Evolutionary conservation across 768 basidiomycete genomes (phyloP).

Genomic region (Calocybe gangraenosa): DNA sequence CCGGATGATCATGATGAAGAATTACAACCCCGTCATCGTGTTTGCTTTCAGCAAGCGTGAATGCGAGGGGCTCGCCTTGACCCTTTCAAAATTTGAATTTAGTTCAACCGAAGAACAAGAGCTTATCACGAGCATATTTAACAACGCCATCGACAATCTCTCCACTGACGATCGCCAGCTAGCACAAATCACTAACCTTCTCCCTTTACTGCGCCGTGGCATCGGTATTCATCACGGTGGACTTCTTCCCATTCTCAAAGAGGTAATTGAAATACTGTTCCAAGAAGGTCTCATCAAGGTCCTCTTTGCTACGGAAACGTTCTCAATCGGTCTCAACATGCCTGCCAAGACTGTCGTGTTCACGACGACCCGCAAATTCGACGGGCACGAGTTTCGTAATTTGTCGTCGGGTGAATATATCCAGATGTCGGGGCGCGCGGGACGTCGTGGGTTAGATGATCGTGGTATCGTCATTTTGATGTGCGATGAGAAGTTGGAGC

Average conservation of each 20-base stretch:
- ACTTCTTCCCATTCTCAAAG: conserved; percentile 93
- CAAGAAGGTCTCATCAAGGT: conserved; percentile 98
- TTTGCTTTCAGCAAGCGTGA: conserved; percentile 99
- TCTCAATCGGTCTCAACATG: conserved; percentile 98
- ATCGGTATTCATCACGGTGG: conserved; percentile 99
- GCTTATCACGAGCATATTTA: conserved; percentile 83
- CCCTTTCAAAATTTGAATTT: conserved; percentile 94
- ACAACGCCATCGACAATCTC: conserved; percentile 89
- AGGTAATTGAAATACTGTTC: conserved; percentile 98
- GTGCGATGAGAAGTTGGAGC: conserved; percentile 98
- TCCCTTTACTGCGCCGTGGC: conserved; percentile 90
- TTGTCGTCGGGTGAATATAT: conserved; percentile 96
- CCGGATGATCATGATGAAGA: conserved; percentile 97
- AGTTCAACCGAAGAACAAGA: conserved; percentile 91
- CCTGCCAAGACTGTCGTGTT: conserved; percentile 99
- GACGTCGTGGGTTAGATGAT: conserved; percentile 94
- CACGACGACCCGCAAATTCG: conserved; percentile 92
- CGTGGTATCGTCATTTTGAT: conserved; percentile 99
- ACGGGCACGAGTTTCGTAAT: conserved; percentile 91
- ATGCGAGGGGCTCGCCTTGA: conserved; percentile 89
- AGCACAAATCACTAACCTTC: conserved; percentile 88
- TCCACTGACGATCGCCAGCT: conserved; percentile 83
- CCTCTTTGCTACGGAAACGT: conserved; percentile 97
- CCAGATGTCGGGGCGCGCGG: conserved; percentile 98
- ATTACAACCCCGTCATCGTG: conserved; percentile 96